Evolutionary conservation across 2,329 filamentous ascomycete species (phyloP), one percentile per base, ranked within the genome.

Genomic region (Epichloe glyceriae): DNA sequence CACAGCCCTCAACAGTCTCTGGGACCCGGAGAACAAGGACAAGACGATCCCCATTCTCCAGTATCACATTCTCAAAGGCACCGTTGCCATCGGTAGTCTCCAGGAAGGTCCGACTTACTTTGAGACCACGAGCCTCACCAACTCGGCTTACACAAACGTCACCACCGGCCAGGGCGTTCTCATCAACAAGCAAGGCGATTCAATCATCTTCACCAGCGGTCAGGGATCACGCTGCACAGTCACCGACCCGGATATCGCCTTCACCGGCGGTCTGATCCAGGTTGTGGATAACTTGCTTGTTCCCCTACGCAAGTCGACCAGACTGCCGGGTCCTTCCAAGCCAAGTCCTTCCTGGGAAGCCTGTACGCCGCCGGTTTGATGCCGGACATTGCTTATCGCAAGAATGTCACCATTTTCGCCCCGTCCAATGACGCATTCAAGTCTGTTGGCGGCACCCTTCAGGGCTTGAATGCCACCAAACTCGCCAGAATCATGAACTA

Each of bases 391-490:
- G 68, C 74, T 53, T 60, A 63, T 12, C 60, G 65, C 7, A 60
- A 64, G 39, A 63, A 65, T 58, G 56, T 85, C 39, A 86, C 83
- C 50, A 70, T 86, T 54, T 85, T 86, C 55, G 80, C 76, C 0
- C 82, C 83, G 2, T 73, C 68, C 60, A 80, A 84, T 61, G 67
- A 67, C 2, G 80, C 80, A 12, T 80, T 85, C 67, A 68, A 73
- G 35, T 64, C 68, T 26, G 76, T 85, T 42, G 78, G 74, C 51
- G 77, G 71, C 47, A 67, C 73, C 26, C 60, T 80, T 11, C 61
- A 64, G 30, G 71, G 71, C 52, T 62, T 82, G 33, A 70, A 69
- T 22, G 60, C 64, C 0, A 62, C 71, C 4, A 63, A 78, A 14
- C 68, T 85, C 1, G 62, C 70, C 2, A 63, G 62, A 30, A 72